Evolutionary conservation across 768 basidiomycete species (phyloP).

Genomic region (Leccinum pellstonianum): DNA sequence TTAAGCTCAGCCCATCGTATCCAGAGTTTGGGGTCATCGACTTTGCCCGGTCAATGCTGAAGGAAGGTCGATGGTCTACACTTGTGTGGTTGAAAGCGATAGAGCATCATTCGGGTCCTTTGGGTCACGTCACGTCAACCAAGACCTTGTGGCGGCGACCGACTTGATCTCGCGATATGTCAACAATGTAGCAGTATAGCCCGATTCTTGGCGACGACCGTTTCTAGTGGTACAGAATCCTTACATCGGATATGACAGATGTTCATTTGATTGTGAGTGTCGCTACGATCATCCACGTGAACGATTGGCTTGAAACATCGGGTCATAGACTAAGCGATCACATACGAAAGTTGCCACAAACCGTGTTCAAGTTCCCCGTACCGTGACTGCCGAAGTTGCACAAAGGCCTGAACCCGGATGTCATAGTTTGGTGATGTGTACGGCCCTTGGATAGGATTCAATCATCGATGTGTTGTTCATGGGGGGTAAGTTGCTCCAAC

Average conservation of each 20-base stretch:
- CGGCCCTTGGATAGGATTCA: no score
- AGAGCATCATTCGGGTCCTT: neutral
- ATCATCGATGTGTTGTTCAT: no score
- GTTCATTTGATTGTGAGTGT: neutral
- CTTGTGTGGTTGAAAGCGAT: neutral
- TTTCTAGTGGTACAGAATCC: neutral
- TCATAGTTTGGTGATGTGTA: neutral
- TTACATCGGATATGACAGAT: neutral
- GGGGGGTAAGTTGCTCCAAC: no score
- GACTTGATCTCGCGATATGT: neutral
- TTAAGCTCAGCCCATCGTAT: neutral
- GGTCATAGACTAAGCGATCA: neutral
- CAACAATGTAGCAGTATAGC: neutral
- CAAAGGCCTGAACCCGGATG: neutral
- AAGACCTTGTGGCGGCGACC: neutral
- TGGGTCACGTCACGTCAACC: neutral
- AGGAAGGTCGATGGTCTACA: neutral
- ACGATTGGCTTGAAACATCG: neutral
- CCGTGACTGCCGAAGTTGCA: neutral
- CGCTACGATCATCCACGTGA: neutral
- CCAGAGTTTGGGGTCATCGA: no score
- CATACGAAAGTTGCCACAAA: neutral
- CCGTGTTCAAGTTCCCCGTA: neutral
- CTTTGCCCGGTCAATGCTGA: no score
- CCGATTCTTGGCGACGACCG: neutral